Evolutionary conservation across 192 early-diverging fungal species (phyloP), one percentile per base, ranked within the genome.

Genomic region (Glomus cerebriforme): DNA sequence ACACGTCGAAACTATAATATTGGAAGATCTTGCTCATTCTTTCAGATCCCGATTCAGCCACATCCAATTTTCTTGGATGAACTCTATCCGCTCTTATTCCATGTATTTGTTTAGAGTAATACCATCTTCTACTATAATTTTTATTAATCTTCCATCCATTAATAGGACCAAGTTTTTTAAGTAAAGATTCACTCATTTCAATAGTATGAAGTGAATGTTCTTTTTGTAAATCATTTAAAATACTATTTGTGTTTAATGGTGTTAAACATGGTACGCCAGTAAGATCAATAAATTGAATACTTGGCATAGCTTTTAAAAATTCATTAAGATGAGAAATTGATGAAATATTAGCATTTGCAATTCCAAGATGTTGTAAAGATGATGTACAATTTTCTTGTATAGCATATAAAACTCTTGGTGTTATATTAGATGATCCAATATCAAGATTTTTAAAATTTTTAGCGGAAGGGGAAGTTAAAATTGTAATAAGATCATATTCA

Each of bases 41-140:
- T 32, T 73, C 71, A 1, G 71, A 3, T 9, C 71, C 71, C 7
- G 22, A 54, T 31, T n/a, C 71, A 15, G 71, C 31, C 17, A 73
- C n/a, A 58, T 73, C 71, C 22, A 73, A 73, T 27, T 73, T 73
- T 47, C 71, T 73, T 26, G 26, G 26, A 54, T 73, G 71, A 26
- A 73, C 7, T 54, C n/a, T 26, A 29, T 71, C 69, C 7, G 69
- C 10, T 73, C 24, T 73, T 22, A 3, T 7, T 45, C 12, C 24
- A 47, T 7, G 26, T 49, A 13, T 7, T 34, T 6, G 1, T 17
- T 35, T 29, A 10, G 47, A 15, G n/a, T 73, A 73, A 73, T 73
- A 73, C 45, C 45, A 73, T 29, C 71, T 73, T 73, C 71, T 24
- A 19, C 26, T 32, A 73, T 54, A 73, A 31, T 54, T 73, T 58